phyloP scores from a whole-genome alignment of 2,329 filamentous ascomycete genomes.

The Rhynchosporium secalis region DNA sequence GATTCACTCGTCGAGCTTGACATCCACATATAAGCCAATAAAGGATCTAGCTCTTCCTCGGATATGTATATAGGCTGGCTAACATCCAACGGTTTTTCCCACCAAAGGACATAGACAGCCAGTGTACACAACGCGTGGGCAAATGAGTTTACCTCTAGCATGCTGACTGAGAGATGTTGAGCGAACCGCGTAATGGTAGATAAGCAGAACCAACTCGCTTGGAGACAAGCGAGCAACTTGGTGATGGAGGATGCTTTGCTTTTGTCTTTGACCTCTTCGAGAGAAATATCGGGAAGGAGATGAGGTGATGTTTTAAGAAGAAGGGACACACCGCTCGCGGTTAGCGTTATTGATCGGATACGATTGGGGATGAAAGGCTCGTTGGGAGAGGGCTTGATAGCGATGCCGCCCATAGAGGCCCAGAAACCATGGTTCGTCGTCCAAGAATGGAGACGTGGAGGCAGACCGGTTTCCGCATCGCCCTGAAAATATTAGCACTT shows the following conservation, averaged over 20 bases:
- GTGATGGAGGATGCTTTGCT: background rate
- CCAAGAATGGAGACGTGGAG: background rate
- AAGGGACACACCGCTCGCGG: background rate
- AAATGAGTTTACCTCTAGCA: constrained; percentile 4
- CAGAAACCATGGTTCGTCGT: constrained; percentile 1
- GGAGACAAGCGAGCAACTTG: constrained; percentile 3
- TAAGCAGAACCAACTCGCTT: constrained; percentile 5
- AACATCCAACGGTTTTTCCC: constrained; percentile 2
- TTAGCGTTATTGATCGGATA: background rate
- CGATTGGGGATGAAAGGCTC: background rate
- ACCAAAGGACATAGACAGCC: background rate
- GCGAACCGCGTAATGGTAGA: background rate
- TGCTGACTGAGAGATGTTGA: background rate
- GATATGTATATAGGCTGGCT: background rate
- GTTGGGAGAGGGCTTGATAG: background rate
- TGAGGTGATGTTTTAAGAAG: background rate
- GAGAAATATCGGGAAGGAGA: background rate
- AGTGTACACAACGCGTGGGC: constrained; percentile 5
- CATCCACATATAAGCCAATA: background rate
- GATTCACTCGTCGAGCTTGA: background rate
- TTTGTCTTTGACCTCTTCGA: constrained; percentile 5
- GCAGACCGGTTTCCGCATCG: background rate
- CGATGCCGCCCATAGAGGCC: constrained; percentile 1
- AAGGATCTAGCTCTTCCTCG: background rate
- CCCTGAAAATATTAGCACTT: background rate